Base-by-base conservation (phyloP, 2,329 filamentous ascomycete genomes). In the Aspergillus awamori region DNA sequence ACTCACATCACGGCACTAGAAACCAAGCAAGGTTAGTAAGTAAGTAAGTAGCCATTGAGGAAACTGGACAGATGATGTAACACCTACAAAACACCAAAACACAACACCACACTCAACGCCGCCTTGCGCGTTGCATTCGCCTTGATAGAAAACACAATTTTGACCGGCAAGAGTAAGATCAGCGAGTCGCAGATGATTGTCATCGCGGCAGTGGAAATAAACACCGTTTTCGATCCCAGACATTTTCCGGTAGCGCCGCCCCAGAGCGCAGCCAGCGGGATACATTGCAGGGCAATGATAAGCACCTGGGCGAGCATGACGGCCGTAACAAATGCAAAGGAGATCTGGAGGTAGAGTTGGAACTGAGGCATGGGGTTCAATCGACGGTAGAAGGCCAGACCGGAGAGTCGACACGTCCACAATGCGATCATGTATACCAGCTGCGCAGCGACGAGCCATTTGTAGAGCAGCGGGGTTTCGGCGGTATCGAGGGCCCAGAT, bases 261-360 rank as follows among this genome's bases (percentile, higher is more conserved):
- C 65, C 65, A 67, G 5, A 69, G 52, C 4, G 65, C 58, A 15
- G 60, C 49, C 4, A 69, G 59, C 3, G 67, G 67, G 39, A 69
- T 60, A n/a, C 67, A 69, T 48, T 67, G 67, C 15, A 69, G 56
- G 4, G 59, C 64, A 47, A 67, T 69, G 24, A 69, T 60, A 1
- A 69, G 59, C 1, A 59, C 60, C 60, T 69, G 67, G 3, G 61
- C 52, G 15, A 68, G 17, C 22, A 56, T 64, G 2, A 67, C 67
- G 4, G 64, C 59, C 4, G 63, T 65, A 8, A 69, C 61, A 48
- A 67, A 69, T 1, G 41, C 64, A 26, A 65, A 61, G 1, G 67
- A 57, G 4, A 60, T 28, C 0, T 57, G 57, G 2, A 64, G 43
- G 15, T 64, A 64, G 1, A 59, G 13, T 8, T 49, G 36, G 30